Evolutionary conservation across 345 rosid genomes (phyloP).

Genomic region (Eucalyptus erythrocorys): DNA sequence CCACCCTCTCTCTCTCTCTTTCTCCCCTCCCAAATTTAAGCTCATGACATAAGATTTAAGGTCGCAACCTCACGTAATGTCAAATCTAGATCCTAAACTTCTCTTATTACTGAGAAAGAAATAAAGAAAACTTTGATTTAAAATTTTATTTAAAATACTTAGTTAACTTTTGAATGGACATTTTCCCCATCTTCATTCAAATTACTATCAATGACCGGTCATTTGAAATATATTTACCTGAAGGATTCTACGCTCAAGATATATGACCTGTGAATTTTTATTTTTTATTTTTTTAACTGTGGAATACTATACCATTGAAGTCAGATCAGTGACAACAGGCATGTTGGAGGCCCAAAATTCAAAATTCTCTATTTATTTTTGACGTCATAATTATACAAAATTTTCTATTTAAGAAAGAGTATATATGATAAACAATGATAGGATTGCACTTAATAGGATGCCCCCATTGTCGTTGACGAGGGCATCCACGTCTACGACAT

Average conservation of each 20-base stretch:
- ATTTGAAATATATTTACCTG: no score
- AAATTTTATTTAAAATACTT: no score
- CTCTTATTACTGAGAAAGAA: neutral
- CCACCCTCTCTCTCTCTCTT: neutral
- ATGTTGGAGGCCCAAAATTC: neutral
- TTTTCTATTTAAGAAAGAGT: neutral
- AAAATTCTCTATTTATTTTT: no score
- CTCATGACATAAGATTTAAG: neutral
- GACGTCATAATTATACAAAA: neutral
- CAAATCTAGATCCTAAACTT: neutral
- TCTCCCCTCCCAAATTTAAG: neutral
- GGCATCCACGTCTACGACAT: neutral
- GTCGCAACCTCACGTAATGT: neutral
- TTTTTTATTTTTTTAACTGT: no score
- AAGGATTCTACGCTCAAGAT: neutral
- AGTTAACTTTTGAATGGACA: neutral
- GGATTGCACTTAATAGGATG: neutral
- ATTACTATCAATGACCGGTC: neutral
- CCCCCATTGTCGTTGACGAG: neutral
- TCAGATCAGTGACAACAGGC: neutral
- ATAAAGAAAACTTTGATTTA: no score
- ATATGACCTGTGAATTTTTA: neutral
- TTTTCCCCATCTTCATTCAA: neutral
- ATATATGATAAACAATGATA: neutral
- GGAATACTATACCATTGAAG: neutral